These are phyloP conservation scores for Moesziomyces globuligerus DNA, from an alignment of 1,284 basidiomycete species.

Conservation along the genomic window DNA sequence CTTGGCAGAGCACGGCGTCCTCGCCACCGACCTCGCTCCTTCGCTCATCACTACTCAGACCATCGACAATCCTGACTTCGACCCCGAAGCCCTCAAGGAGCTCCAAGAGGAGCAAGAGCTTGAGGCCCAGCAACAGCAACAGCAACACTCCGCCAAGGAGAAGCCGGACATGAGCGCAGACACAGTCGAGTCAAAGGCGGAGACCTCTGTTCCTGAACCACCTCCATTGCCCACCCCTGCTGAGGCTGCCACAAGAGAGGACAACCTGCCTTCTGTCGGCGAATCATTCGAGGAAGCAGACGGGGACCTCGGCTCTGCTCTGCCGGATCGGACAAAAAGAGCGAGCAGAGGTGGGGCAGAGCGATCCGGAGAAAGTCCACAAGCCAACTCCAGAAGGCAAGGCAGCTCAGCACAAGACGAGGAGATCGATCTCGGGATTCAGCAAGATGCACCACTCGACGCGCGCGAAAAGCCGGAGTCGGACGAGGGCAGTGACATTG, in stretches of 20 bases:
- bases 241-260: neutral
- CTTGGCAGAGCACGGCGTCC: slow-evolving; percentile 62
- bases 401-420: slow-evolving; percentile 11
- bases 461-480: neutral
- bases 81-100: slow-evolving; percentile 51
- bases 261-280: neutral
- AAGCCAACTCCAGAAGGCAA: neutral
- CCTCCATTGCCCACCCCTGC: too few species aligned
- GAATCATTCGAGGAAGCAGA: neutral
- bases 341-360: neutral
- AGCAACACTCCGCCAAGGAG: slow-evolving; percentile 4
- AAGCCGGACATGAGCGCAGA: neutral
- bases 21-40: slow-evolving; percentile 62
- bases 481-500: slow-evolving; percentile 13
- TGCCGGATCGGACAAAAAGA: neutral
- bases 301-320: neutral
- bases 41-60: slow-evolving; percentile 64
- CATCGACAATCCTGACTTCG: slow-evolving; percentile 64
- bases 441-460: slow-evolving; percentile 11
- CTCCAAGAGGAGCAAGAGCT: slow-evolving; percentile 30
- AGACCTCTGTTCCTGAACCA: neutral
- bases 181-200: neutral
- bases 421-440: slow-evolving; percentile 30
- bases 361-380: neutral
- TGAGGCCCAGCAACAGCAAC: slow-evolving; percentile 15